These are phyloP conservation scores for Babesia ovis DNA, from an alignment of 169 alveolate genomes.

Conservation along the genomic window DNA sequence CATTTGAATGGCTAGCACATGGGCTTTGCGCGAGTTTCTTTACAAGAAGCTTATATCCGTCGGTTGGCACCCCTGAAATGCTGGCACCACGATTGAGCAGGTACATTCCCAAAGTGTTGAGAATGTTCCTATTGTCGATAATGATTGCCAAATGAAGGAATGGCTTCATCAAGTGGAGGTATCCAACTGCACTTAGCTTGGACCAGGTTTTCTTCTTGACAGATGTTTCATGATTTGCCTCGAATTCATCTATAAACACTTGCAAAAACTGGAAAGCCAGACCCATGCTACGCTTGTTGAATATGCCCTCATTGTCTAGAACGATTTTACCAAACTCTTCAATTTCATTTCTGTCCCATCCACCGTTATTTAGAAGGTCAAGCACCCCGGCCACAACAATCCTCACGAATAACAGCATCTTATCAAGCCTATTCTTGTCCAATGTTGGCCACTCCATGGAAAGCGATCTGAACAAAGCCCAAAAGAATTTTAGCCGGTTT, in stretches of 20 bases:
- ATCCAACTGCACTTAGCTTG: not conserved
- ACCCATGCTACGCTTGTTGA: constrained; percentile 45
- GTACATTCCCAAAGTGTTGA: constrained; percentile 21
- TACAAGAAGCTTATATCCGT: not conserved
- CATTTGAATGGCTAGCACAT: not conserved
- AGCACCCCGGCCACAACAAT: constrained; percentile 47
- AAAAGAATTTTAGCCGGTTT: constrained; percentile 14
- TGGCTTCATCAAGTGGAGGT: constrained; percentile 25
- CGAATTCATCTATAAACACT: constrained; percentile 41
- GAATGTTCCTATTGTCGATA: constrained; percentile 29
- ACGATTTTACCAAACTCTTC: constrained; percentile 14
- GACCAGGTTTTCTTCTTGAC: not conserved
- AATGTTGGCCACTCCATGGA: constrained; percentile 55
- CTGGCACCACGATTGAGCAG: constrained; percentile 2
- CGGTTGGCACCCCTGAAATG: constrained; percentile 16
- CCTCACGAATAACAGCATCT: constrained; percentile 55
- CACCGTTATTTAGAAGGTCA: constrained; percentile 24
- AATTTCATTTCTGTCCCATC: constrained; percentile 37
- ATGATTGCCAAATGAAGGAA: constrained; percentile 1
- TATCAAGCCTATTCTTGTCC: constrained; percentile 62
- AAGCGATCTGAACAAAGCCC: constrained; percentile 25
- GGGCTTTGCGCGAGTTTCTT: not conserved
- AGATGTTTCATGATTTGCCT: constrained; percentile 4
- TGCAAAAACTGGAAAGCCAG: constrained; percentile 46
- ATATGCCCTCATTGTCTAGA: constrained; percentile 35